Conservation (phyloP, 108 stramenopile genomes). For the Fistulifera solaris region DNA sequence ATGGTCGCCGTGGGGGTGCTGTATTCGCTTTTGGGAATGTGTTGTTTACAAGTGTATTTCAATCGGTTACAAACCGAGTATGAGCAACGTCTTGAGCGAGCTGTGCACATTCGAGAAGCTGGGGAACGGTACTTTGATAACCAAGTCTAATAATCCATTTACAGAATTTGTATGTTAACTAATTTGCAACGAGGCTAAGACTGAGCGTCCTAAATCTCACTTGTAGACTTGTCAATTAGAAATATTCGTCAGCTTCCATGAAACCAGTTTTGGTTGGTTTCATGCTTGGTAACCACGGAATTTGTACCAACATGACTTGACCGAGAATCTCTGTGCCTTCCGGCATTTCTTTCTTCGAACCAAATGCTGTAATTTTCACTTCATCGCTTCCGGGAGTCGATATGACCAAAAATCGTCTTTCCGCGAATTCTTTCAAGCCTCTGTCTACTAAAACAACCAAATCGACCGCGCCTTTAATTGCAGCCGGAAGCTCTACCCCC, state of each 20-base stretch:
- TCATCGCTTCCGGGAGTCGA: constrained; percentile 32
- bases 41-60: constrained; percentile 13
- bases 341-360: constrained; percentile 43
- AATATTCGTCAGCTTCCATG: constrained; percentile 77
- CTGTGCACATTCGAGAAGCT: constrained; percentile 7
- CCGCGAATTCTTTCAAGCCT: constrained; percentile 44
- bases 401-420: constrained; percentile 70
- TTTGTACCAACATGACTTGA: constrained; percentile 65
- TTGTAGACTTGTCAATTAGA: constrained; percentile 19
- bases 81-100: constrained; percentile 9
- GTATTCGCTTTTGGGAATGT: constrained; percentile 18
- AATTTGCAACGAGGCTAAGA: no score
- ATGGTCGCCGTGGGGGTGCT: constrained; percentile 16
- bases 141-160: no score
- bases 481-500: constrained; percentile 49
- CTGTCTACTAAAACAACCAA: constrained; percentile 68
- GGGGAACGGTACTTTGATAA: constrained; percentile 1
- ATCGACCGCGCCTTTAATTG: constrained; percentile 63
- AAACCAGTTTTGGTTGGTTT: constrained; percentile 73
- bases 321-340: constrained; percentile 55
- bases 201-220: no score
- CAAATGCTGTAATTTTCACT: constrained; percentile 58
- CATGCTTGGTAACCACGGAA: constrained; percentile 86
- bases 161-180: no score
- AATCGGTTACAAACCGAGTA: constrained; percentile 9